Conservation (phyloP, 306 rosid genomes). For the Acacia confusa region DNA sequence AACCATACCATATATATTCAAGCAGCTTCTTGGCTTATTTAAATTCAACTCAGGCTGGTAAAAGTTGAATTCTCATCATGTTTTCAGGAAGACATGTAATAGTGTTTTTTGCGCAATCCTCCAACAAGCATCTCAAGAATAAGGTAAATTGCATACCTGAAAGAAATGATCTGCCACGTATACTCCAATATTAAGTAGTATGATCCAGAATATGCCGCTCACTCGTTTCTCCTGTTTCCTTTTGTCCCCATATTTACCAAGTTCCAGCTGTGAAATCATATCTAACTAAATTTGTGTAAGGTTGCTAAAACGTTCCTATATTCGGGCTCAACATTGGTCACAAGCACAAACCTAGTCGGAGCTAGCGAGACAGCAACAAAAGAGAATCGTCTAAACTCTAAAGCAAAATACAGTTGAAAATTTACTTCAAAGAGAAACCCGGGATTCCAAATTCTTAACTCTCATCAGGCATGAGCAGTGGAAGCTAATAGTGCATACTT, state of each 20-base stretch:
- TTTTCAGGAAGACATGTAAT: not conserved
- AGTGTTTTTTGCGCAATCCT: not conserved
- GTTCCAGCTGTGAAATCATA: slow-evolving; percentile 69
- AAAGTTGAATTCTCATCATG: not conserved
- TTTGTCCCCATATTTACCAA: slow-evolving; percentile 52
- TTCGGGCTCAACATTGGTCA: not conserved
- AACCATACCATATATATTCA: slow-evolving; percentile 5
- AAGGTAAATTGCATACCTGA: slow-evolving; percentile 46
- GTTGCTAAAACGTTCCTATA: not conserved
- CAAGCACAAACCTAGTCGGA: not conserved
- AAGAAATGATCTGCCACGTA: slow-evolving; percentile 79
- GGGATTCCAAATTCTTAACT: not conserved
- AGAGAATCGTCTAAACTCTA: not conserved
- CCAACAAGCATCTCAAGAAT: not conserved
- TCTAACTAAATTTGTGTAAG: slow-evolving; percentile 49
- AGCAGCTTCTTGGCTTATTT: not conserved
- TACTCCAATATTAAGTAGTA: slow-evolving; percentile 77
- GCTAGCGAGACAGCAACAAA: not conserved
- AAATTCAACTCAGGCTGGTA: not conserved
- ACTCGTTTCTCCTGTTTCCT: slow-evolving; percentile 62
- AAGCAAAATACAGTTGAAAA: not conserved
- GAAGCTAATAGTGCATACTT: not conserved
- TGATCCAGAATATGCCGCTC: slow-evolving; percentile 87
- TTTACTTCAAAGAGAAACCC: not conserved
- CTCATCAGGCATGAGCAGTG: not conserved